These are phyloP conservation scores for Phytopythium montanum DNA, from an alignment of 352 stramenopile genomes.

Conservation along the genomic window DNA sequence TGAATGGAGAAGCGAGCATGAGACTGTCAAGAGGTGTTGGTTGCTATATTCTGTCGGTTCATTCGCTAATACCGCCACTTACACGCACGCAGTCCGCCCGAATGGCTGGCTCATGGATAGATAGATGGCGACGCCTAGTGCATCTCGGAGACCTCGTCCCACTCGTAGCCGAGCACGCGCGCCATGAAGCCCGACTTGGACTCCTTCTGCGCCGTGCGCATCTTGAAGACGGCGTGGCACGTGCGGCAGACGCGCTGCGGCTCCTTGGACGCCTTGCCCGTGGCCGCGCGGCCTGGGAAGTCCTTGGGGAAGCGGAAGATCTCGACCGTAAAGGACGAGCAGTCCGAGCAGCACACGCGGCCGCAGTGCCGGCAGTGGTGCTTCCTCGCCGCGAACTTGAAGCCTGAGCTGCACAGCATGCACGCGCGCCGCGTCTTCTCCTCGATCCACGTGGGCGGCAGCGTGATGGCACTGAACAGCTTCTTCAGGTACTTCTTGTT, in stretches of 20 bases:
- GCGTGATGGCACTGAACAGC: constrained; percentile 73
- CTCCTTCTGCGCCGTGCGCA: constrained; percentile 76
- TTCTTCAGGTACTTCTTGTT: constrained; percentile 83
- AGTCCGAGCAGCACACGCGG: constrained; percentile 83
- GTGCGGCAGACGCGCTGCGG: constrained; percentile 78
- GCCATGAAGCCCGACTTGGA: constrained; percentile 84
- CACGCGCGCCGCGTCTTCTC: constrained; percentile 68
- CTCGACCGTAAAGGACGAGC: constrained; percentile 73
- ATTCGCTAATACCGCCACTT: constrained; percentile 1
- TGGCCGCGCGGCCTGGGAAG: constrained; percentile 63
- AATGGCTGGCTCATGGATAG: not conserved
- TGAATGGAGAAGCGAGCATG: no score
- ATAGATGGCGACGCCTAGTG: constrained; percentile 2
- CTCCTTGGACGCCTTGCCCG: constrained; percentile 69
- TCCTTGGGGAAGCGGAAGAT: constrained; percentile 83
- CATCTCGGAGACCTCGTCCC: constrained; percentile 66
- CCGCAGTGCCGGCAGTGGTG: constrained; percentile 87
- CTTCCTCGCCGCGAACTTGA: constrained; percentile 78
- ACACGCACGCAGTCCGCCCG: not conserved
- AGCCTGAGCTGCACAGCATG: constrained; percentile 66
- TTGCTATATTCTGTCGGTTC: constrained; percentile 1
- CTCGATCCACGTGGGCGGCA: constrained; percentile 76
- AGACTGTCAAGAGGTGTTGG: not conserved
- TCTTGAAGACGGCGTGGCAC: constrained; percentile 86
- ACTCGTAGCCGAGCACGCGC: constrained; percentile 80